Evolutionary conservation across 768 basidiomycete genomes (phyloP), one percentile per base, ranked within the genome.

Genomic region (Leccinum ochraceum): DNA sequence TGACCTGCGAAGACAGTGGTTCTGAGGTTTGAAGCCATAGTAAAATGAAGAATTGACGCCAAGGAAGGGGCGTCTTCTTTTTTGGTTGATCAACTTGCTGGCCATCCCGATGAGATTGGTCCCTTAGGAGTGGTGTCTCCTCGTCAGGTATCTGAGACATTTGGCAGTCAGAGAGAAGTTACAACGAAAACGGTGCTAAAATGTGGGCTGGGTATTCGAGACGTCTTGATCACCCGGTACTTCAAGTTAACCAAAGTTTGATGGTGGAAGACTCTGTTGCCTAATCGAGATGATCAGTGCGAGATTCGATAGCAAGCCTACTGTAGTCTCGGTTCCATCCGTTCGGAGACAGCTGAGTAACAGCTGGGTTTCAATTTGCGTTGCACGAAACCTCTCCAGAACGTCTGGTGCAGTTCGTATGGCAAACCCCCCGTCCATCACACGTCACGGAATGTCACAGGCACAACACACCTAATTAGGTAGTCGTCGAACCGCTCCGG

Each of bases 21-120:
- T 92, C 90, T 57, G 88, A 82, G 44, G 91, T 78, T 71, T 90
- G 89, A 46, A 91, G 76, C 63, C 90, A 76, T 60, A 92, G 70
- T 3, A 91, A 77, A 56, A 92, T 83, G 52, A 78, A 79, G 61
- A 92, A 80, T 77, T 91, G 90, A 57, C 79, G 78, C 83, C 81
- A 84, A 39, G 90, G 90, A 36, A 92, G 72, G 53, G 87, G 87
- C 0, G 86, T 83, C 34, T 71, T 73, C 59, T 71, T 60, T 36
- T 56, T 62, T 39, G 69, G 74, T 66, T 74, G 63, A 26, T 64
- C 66, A 6, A 61, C 22, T 22, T 50, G 49, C 52, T 44, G 60
- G 17, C n/a, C 10, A 24, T 62, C 67, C 39, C n/a, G 42, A 44
- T 36, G 51, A 37, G 58, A n/a, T n/a, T 56, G 63, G 28, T 63